Evolutionary conservation across 2,329 filamentous ascomycete species (phyloP), one percentile per base, ranked within the genome.

Genomic region (Cyphellophora europaea): DNA sequence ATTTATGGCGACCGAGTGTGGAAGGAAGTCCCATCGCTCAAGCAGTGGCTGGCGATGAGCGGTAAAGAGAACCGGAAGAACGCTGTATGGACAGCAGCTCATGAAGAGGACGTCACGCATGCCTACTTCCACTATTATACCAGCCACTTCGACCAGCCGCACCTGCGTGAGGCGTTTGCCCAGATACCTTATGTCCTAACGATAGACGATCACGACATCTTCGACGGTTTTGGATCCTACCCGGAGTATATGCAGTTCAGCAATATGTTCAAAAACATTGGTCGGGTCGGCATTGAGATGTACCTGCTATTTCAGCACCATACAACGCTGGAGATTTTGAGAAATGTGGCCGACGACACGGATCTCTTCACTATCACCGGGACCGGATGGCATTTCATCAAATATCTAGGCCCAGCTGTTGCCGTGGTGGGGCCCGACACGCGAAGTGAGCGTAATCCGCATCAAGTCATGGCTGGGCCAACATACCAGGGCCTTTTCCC

Each of bases 91-190:
- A 94, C 88, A 5, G 86, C 89, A 3, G 80, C 86, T 32, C 85
- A 96, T 50, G 87, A 98, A 54, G 89, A 98, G 53, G 91, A 98
- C 53, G 86, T 94, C 12, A 79, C 82, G 2, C 88, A 96, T 59
- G 88, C 91, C 5, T 98, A 94, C 63, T 98, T 98, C 60, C 91
- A 98, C 58, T 98, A 94, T 59, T 98, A 98, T 56, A 94, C 88
- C 2, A 94, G 87, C 49, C 89, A 96, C 58, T 96, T 98, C 55
- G 91, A 98, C 54, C 91, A 98, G 59, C 88, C 89, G 5, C 89
- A 93, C 58, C 60, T 98, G 47, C 71, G 91, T 41, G 91, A 98
- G 59, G 88, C 89, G 0, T 98, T 94, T 65, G 91, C 91, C 14
- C 91, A 98, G 63, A 95, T 98, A 43, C 91, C 91, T 27, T 88